Conservation (phyloP, 768 basidiomycete genomes). For the Suillus decipiens region DNA sequence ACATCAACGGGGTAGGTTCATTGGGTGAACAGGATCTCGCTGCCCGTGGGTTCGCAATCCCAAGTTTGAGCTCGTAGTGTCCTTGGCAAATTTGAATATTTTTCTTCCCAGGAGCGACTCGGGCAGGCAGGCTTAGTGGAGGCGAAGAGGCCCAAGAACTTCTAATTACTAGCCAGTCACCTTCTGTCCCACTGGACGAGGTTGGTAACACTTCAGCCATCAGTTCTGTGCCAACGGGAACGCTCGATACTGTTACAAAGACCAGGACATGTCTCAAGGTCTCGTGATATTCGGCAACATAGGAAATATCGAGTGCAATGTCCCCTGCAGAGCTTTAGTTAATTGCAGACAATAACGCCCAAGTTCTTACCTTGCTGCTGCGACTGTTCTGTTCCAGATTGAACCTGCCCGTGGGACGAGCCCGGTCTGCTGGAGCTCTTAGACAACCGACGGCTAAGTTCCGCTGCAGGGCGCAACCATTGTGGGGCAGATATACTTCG, state of each 20-base stretch:
- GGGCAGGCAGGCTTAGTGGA: conserved; percentile 57
- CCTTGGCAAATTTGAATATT: conserved; percentile 54
- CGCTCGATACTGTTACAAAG: conserved; percentile 61
- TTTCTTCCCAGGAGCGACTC: conserved; percentile 60
- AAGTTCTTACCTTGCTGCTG: not conserved
- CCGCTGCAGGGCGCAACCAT: conserved; percentile 46
- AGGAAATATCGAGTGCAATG: conserved; percentile 43
- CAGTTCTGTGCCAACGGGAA: conserved; percentile 50
- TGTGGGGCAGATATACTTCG: conserved; percentile 65
- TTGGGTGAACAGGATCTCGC: conserved; percentile 16
- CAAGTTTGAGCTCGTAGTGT: conserved; percentile 76
- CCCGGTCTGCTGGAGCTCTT: conserved; percentile 26
- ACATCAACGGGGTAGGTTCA: conserved; percentile 55
- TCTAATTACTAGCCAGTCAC: conserved; percentile 63
- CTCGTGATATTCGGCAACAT: conserved; percentile 81
- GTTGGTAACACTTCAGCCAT: conserved; percentile 68
- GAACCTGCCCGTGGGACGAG: conserved; percentile 28
- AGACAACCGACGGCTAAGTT: conserved; percentile 9
- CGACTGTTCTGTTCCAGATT: conserved; percentile 15
- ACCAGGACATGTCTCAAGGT: conserved; percentile 79
- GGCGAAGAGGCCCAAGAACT: conserved; percentile 59
- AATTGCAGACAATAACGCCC: not conserved
- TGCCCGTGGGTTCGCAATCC: conserved; percentile 29
- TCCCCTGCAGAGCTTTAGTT: not conserved
- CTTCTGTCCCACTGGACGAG: conserved; percentile 38